Base-by-base conservation (phyloP, 2,329 filamentous ascomycete genomes). In the Colletotrichum sp. region DNA sequence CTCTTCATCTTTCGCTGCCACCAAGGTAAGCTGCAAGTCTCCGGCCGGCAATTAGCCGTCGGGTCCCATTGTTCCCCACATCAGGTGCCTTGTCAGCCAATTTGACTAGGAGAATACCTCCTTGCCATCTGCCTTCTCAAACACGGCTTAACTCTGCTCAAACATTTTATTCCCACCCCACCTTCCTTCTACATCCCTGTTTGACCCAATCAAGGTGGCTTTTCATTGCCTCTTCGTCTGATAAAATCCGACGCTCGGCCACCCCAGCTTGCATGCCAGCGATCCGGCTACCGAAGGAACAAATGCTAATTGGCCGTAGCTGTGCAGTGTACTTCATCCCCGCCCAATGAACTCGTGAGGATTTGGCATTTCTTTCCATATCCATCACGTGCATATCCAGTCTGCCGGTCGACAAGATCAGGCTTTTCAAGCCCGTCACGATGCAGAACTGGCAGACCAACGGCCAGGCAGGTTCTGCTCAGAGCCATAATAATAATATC, bases 371-470 rank as follows among this genome's bases (percentile, higher is more conserved):
- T 52, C 49, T 30, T 68, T 64, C 63, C 26, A 39, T 26, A 66
- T 57, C 39, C 70, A 59, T 76, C 73, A 73, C 68, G 70, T 65
- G 70, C 70, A 44, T 64, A 16, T 28, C 10, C 36, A 63, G 32
- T 57, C 44, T 16, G 28, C 57, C 49, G 18, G 34, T 44, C 26
- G 12, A 32, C 52, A 21, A 60, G 34, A 26, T 34, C 21, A 68
- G 28, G 49, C 44, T 55, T 52, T 21, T 60, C 16, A n/a, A 64
- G 60, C n/a, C 59, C 59, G 52, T 32, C 63, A 70, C 49, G 8
- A 78, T 78, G 77, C 77, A 78, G 63, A 75, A 77, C 69, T 78
- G 77, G 77, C 77, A 78, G 44, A 67, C 70, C 68, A 78, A 68
- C 59, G 72, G 72, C 68, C 77, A 77, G 68, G 36, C 68, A 39